phyloP scores from a whole-genome alignment of 176 grass and related monocot species.

The Eleusine indica region DNA sequence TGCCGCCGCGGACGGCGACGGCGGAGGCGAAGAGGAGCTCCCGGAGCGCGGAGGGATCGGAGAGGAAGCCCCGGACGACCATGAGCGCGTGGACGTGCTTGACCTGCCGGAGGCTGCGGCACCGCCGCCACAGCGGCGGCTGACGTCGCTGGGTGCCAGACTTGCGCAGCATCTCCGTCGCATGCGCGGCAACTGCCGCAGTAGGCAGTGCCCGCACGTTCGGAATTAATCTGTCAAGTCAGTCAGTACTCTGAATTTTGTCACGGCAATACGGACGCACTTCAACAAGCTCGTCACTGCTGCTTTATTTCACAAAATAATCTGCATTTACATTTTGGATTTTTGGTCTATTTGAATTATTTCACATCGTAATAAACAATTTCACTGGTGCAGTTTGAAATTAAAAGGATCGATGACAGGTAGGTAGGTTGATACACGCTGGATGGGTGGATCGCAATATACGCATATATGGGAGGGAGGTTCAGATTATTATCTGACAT shows the following conservation, averaged over 20 bases:
- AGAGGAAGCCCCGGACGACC: constrained; percentile 72
- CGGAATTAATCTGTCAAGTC: too few relatives aligned
- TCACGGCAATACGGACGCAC: too few relatives aligned
- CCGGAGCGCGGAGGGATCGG: constrained; percentile 62
- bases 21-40: constrained; percentile 67
- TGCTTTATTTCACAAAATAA: too few relatives aligned
- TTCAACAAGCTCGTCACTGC: too few relatives aligned
- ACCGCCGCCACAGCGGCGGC: constrained; percentile 62
- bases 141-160: constrained; percentile 56
- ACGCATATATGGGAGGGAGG: not conserved
- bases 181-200: not conserved
- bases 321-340: too few relatives aligned
- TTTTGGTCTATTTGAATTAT: not conserved
- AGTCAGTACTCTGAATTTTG: too few relatives aligned
- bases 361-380: not conserved
- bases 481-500: not conserved
- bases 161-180: constrained; percentile 66
- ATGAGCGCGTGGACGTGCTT: constrained; percentile 77
- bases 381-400: not conserved
- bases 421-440: not conserved
- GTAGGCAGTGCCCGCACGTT: too few relatives aligned
- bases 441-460: not conserved
- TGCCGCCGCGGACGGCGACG: constrained; percentile 53
- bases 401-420: too few relatives aligned
- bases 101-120: constrained; percentile 69